Evolutionary conservation across 2,329 filamentous ascomycete species (phyloP).

Genomic region (Sporothrix mexicana): DNA sequence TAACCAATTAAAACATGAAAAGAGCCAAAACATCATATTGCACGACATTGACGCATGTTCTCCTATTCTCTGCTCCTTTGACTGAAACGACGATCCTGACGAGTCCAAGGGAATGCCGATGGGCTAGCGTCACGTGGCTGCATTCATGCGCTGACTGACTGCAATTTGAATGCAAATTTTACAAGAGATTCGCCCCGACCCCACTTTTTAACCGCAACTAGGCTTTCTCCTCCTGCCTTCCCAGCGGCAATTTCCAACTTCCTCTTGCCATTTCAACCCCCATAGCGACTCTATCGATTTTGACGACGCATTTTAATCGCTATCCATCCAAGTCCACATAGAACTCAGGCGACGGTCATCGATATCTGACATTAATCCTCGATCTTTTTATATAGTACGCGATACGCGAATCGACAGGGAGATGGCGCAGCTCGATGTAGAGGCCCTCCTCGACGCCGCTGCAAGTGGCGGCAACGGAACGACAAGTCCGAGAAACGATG

Average conservation of each 20-base stretch:
- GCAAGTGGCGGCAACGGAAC: constrained; percentile 58
- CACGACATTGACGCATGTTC: not conserved
- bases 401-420: not conserved
- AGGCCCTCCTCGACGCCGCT: constrained; percentile 87
- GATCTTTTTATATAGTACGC: constrained; percentile 25
- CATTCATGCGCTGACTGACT: constrained; percentile 7
- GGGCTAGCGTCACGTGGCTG: constrained; percentile 12
- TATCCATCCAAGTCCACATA: too few relatives aligned
- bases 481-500: constrained; percentile 43
- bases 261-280: not conserved
- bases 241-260: not conserved
- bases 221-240: constrained; percentile 12
- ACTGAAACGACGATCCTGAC: not conserved
- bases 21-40: not conserved
- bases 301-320: too few relatives aligned
- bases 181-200: constrained; percentile 18
- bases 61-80: not conserved
- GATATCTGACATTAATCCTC: too few relatives aligned
- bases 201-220: constrained; percentile 18
- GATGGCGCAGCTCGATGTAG: constrained; percentile 79
- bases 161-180: constrained; percentile 18
- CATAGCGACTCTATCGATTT: not conserved
- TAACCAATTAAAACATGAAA: not conserved
- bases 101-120: not conserved
- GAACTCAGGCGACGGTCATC: too few relatives aligned